These are phyloP conservation scores for Plasmodium coatneyi DNA, from an alignment of 169 alveolate genomes.

Conservation along the genomic window DNA sequence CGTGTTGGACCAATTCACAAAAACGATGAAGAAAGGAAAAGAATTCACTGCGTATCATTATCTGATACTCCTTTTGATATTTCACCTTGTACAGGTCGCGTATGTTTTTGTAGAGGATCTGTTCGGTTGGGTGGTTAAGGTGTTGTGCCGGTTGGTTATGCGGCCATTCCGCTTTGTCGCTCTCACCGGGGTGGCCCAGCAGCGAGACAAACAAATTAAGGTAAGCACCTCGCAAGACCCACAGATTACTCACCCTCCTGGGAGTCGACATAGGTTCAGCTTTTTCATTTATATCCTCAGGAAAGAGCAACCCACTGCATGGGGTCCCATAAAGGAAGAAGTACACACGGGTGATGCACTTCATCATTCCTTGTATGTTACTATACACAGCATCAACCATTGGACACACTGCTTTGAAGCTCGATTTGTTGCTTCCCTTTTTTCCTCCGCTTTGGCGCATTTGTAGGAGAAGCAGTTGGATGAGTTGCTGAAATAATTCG, in stretches of 20 bases:
- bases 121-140: not conserved
- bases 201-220: not conserved
- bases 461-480: not conserved
- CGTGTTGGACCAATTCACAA: not conserved
- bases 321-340: constrained; percentile 7
- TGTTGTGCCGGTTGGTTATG: not conserved
- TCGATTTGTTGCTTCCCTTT: not conserved
- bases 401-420: not conserved
- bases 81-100: constrained; percentile 11
- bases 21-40: not conserved
- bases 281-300: not conserved
- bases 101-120: constrained; percentile 27
- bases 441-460: not conserved
- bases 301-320: not conserved
- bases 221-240: not conserved
- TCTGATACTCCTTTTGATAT: constrained; percentile 21
- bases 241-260: not conserved
- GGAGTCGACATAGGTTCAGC: not conserved
- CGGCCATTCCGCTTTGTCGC: not conserved
- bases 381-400: constrained; percentile 7
- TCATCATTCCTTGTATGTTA: constrained; percentile 14
- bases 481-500: constrained; percentile 2
- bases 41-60: constrained; percentile 9
- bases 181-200: not conserved
- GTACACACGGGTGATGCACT: not conserved